These are phyloP conservation scores for Triticum turgidum DNA, from an alignment of 176 grass and related monocot species.

Conservation along the genomic window DNA sequence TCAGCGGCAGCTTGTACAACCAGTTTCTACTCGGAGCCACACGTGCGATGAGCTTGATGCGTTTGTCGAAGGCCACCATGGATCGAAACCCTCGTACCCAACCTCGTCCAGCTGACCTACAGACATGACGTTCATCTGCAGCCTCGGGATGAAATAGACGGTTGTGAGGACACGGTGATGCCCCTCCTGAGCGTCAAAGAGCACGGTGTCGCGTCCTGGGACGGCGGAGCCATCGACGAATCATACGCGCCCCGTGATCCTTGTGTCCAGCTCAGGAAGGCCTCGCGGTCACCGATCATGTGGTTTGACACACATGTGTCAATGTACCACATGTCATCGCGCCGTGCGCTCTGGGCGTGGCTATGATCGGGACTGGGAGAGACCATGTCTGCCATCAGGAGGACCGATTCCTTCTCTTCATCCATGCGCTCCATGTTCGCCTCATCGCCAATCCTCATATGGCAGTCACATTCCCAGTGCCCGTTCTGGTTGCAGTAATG, in stretches of 20 bases:
- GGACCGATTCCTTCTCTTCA: no score
- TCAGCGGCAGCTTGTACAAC: not conserved
- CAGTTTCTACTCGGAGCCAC: not conserved
- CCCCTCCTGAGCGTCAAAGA: not conserved
- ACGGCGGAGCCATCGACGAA: not conserved
- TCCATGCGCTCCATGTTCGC: no score
- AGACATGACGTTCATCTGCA: not conserved
- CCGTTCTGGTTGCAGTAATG: not conserved
- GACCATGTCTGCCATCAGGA: no score
- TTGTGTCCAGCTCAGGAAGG: not conserved
- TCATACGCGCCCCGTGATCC: no score
- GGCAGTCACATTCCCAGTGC: no score
- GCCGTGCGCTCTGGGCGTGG: no score
- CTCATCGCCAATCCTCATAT: no score
- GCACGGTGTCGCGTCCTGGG: not conserved
- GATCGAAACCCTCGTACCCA: not conserved
- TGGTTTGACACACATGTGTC: not conserved
- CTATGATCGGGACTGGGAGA: no score
- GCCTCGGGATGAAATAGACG: not conserved
- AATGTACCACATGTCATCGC: no score
- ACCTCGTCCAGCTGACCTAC: not conserved
- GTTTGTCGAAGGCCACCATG: not conserved
- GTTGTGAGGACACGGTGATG: rapidly evolving
- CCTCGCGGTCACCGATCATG: not conserved
- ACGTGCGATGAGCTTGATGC: not conserved